phyloP scores from a whole-genome alignment of 2,329 filamentous ascomycete genomes.

The Passalora sequoiae region DNA sequence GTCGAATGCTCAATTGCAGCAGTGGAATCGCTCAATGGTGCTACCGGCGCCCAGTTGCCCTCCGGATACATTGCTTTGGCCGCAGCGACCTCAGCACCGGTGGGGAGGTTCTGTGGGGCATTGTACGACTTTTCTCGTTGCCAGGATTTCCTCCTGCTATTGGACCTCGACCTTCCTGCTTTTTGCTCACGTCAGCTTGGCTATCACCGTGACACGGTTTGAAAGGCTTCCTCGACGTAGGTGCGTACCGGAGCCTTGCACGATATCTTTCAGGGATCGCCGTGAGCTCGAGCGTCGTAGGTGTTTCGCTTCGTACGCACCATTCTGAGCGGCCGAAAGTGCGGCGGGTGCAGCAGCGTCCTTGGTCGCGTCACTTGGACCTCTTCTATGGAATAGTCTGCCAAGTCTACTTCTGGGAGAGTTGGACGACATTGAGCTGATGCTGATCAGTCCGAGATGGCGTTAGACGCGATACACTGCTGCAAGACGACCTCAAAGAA shows the following conservation, averaged over 20 bases:
- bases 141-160: background rate
- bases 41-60: constrained; percentile 1
- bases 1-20: background rate
- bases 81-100: constrained; percentile 1
- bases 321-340: background rate
- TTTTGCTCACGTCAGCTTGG: too few relatives aligned
- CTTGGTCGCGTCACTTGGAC: background rate
- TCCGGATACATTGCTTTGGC: constrained; percentile 3
- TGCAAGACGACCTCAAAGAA: background rate
- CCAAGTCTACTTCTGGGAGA: constrained; percentile 36
- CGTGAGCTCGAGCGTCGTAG: background rate
- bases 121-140: constrained; percentile 3
- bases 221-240: background rate
- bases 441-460: background rate
- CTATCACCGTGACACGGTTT: too few relatives aligned
- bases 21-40: background rate
- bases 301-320: background rate
- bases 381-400: constrained; percentile 40
- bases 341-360: background rate
- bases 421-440: background rate
- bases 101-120: background rate
- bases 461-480: background rate
- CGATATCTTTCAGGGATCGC: constrained; percentile 1
- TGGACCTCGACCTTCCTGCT: constrained; percentile 1
- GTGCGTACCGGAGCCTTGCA: constrained; percentile 44